These are phyloP conservation scores for Pythium grandisporangium DNA, from an alignment of 352 stramenopile genomes.

Conservation along the genomic window DNA sequence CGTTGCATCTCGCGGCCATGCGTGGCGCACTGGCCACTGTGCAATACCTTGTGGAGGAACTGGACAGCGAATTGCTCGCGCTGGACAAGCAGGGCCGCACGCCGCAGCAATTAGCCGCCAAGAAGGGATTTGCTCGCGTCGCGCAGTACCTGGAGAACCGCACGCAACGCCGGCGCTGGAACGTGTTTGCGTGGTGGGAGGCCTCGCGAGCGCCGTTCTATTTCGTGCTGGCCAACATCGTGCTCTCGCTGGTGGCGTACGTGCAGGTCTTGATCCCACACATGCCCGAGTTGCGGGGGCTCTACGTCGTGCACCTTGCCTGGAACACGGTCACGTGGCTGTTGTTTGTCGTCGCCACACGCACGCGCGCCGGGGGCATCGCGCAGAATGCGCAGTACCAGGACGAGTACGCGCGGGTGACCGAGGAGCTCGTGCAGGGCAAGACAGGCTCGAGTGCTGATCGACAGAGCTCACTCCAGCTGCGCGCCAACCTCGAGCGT, in stretches of 20 bases:
- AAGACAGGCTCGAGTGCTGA: conserved; percentile 2
- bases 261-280: conserved; percentile 36
- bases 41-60: conserved; percentile 71
- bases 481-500: conserved; percentile 32
- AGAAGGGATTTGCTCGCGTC: conserved; percentile 48
- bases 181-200: conserved; percentile 55
- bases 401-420: conserved; percentile 49
- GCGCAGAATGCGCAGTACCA: conserved; percentile 20
- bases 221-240: conserved; percentile 52
- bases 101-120: conserved; percentile 42
- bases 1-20: conserved; percentile 76
- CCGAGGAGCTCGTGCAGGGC: conserved; percentile 28
- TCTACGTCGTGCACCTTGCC: conserved; percentile 52
- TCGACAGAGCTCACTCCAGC: too few species aligned
- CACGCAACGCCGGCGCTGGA: conserved; percentile 33
- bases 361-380: conserved; percentile 47
- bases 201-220: conserved; percentile 53
- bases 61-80: conserved; percentile 47
- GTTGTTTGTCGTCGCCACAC: conserved; percentile 54
- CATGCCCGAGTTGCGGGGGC: conserved; percentile 40
- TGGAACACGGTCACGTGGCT: conserved; percentile 52
- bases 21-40: conserved; percentile 57
- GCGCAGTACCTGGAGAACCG: conserved; percentile 39
- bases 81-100: conserved; percentile 47
- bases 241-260: conserved; percentile 29